Evolutionary conservation across 2,329 filamentous ascomycete species (phyloP).

Genomic region (Pseudogymnoascus sp.): DNA sequence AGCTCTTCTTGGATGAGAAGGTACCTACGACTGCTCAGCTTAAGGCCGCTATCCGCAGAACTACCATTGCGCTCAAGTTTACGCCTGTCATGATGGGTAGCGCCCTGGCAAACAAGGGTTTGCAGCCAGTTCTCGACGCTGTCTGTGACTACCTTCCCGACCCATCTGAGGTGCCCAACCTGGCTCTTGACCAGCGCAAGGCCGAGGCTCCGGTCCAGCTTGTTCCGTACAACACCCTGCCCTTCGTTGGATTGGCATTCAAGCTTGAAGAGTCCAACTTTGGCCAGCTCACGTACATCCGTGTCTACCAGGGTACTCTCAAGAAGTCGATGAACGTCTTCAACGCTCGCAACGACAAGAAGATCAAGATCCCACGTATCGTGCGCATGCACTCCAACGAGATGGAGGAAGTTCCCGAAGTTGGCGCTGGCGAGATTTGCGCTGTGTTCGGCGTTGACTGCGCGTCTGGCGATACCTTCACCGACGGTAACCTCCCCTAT

Average conservation of each 20-base stretch:
- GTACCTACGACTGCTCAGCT: slow-evolving; percentile 76
- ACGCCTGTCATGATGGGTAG: slow-evolving; percentile 95
- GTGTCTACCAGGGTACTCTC: slow-evolving; percentile 90
- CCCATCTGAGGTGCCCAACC: slow-evolving; percentile 79
- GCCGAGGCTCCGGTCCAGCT: slow-evolving; percentile 76
- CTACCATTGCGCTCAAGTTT: slow-evolving; percentile 86
- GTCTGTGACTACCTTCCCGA: slow-evolving; percentile 95
- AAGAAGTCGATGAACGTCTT: slow-evolving; percentile 84
- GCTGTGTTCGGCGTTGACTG: slow-evolving; percentile 98
- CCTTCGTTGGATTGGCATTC: slow-evolving; percentile 93
- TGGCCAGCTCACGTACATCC: slow-evolving; percentile 95
- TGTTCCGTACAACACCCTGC: slow-evolving; percentile 85
- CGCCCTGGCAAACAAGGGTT: slow-evolving; percentile 85
- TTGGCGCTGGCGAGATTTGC: slow-evolving; percentile 95
- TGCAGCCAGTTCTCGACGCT: slow-evolving; percentile 94
- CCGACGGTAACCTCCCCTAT: slow-evolving; percentile 85
- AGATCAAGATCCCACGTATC: slow-evolving; percentile 92
- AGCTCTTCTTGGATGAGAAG: slow-evolving; percentile 83
- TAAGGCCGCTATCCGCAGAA: slow-evolving; percentile 82
- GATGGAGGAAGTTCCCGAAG: slow-evolving; percentile 92
- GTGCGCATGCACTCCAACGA: slow-evolving; percentile 99
- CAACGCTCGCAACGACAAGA: slow-evolving; percentile 92
- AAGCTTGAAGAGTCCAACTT: slow-evolving; percentile 99
- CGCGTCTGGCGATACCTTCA: slow-evolving; percentile 96
- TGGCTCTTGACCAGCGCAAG: slow-evolving; percentile 76